Evolutionary conservation across 73 alveolate species (phyloP).

Genomic region (Paramecium sonneborni): DNA sequence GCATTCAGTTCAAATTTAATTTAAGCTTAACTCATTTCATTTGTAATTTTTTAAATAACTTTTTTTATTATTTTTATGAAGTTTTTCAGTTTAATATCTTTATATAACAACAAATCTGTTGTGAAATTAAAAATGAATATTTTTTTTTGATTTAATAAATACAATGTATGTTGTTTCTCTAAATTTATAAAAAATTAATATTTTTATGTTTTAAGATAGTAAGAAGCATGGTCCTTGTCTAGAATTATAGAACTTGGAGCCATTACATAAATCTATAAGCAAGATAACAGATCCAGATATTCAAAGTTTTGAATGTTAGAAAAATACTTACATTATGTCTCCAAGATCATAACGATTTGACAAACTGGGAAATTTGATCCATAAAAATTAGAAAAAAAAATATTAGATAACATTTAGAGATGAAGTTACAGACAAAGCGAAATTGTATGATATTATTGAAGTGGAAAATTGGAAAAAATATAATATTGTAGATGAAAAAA

Average conservation of each 20-base stretch:
- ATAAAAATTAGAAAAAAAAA: not conserved
- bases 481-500: not conserved
- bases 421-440: not conserved
- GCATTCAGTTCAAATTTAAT: no score
- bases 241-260: not conserved
- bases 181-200: not conserved
- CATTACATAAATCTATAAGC: not conserved
- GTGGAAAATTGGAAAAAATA: conserved; percentile 32
- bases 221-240: not conserved
- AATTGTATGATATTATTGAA: not conserved
- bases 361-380: conserved; percentile 20
- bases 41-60: no score
- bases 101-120: no score
- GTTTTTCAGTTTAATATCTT: no score
- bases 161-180: not conserved
- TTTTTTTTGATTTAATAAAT: no score
- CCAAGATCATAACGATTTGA: conserved; percentile 25
- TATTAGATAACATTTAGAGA: not conserved
- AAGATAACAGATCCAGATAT: not conserved
- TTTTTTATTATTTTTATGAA: no score
- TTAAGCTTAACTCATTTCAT: no score
- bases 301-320: conserved; percentile 6
- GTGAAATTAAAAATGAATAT: no score
- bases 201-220: not conserved
- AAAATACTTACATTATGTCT: not conserved